Evolutionary conservation across 495 filamentous ascomycete species (phyloP), one percentile per base, ranked within the genome.

Genomic region (Penicillium egyptiacum): DNA sequence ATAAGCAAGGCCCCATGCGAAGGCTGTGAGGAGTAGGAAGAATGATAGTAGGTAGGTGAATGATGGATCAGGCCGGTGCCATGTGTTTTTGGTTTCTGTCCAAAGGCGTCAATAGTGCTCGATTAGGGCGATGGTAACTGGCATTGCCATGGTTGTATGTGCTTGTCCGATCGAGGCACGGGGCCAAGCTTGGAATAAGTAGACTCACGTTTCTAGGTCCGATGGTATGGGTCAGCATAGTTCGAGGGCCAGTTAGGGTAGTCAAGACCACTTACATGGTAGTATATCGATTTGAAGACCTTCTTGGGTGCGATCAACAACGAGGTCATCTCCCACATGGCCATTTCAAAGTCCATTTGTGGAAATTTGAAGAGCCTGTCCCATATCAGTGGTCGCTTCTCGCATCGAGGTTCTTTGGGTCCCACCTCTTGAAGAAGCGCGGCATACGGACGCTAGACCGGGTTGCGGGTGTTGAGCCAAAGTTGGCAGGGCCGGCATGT

Each of bases 291-390:
- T 59, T 86, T 74, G 68, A 90, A 90, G 52, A 90, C 87, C 65
- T 88, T 88, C 75, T 89, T 90, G 0, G 87, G 87, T 37, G 86
- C 85, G 59, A 89, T 84, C 60, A 90, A 77, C 49, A 90, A 75
- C 55, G 78, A 81, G 52, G 83, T 87, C 87, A 90, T 90, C 70
- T 90, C 87, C 87, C 87, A 90, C 59, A 88, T 83, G 10, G 87
- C 88, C 83, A 88, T 87, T 58, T 86, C 83, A 71, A 86, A 86
- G 68, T 86, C 83, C 83, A 86, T 86, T 58, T 86, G 83, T 20
- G 83, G 83, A 60, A 86, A 86, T 65, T 86, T 86, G 72, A 86
- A 85, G 50, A 86, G 68, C 47, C 83, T 83, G n/a, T 6, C 14
- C 35, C n/a, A 53, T 6, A 52, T 30, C 26, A 50, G 61, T 14